Percentiles rank a stretch among this genome's conserved stretches.
phyloP scores from a whole-genome alignment of 345 rosid genomes.

The Gossypium australe region DNA sequence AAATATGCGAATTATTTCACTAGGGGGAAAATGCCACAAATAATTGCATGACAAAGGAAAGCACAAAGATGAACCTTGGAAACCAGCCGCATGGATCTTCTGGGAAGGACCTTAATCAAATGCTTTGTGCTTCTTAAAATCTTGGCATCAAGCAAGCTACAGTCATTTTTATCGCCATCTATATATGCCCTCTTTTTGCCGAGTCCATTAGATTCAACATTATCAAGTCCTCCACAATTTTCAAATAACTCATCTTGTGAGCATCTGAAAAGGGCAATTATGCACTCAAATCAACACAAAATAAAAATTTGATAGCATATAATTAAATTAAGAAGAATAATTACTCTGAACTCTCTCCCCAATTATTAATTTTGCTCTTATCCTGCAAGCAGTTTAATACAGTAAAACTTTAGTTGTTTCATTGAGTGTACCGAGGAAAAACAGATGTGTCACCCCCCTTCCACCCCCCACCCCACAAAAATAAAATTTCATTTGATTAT shows the following conservation, averaged over 20 bases:
- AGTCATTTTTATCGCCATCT: conserved; percentile 18
- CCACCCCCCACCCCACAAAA: neutral
- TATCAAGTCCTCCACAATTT: conserved; percentile 19
- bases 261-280: conserved; percentile 34
- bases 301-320: neutral
- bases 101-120: conserved; percentile 31
- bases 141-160: conserved; percentile 21
- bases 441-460: neutral
- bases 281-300: conserved; percentile 8
- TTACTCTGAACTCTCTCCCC: conserved; percentile 53
- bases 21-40: too few species aligned
- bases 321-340: conserved; percentile 18
- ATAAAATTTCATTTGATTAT: neutral
- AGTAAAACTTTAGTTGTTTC: conserved; percentile 12
- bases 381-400: conserved; percentile 44
- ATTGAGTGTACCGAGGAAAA: conserved; percentile 1
- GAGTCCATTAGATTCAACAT: conserved; percentile 23
- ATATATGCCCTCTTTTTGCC: conserved; percentile 28
- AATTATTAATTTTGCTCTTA: conserved; percentile 46
- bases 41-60: neutral
- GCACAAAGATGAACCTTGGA: conserved; percentile 41
- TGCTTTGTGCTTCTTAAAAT: conserved; percentile 32
- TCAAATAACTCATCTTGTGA: conserved; percentile 19
- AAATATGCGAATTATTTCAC: too few species aligned
- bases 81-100: conserved; percentile 60